Percentiles rank a stretch among this genome's conserved stretches.
Conservation (phyloP, 1,284 basidiomycete species). For the Sanghuangporus baumii region DNA sequence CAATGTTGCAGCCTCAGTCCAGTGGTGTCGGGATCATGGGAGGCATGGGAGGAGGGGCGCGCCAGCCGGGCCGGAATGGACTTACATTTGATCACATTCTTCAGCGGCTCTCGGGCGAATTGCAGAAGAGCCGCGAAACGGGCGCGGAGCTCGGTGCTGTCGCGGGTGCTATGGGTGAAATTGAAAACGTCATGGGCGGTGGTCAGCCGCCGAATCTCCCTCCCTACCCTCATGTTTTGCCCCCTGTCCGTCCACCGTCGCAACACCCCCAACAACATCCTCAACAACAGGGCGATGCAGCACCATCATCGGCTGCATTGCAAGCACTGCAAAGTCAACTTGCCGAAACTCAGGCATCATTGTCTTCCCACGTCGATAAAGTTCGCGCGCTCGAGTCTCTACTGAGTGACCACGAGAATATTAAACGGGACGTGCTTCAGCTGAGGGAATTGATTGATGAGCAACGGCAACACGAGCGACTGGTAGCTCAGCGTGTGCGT, state of each 20-base stretch:
- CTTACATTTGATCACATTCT: slow-evolving; percentile 82
- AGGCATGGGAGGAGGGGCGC: slow-evolving; percentile 65
- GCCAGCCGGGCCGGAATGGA: slow-evolving; percentile 69
- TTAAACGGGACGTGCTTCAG: slow-evolving; percentile 75
- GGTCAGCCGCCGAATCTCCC: slow-evolving; percentile 57
- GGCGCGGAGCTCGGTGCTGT: slow-evolving; percentile 84
- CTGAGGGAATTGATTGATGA: slow-evolving; percentile 70
- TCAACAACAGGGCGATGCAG: slow-evolving; percentile 20
- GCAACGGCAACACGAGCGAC: slow-evolving; percentile 28
- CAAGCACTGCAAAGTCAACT: slow-evolving; percentile 76
- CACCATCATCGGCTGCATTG: slow-evolving; percentile 37
- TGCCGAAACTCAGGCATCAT: slow-evolving; percentile 77
- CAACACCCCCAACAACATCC: slow-evolving; percentile 25
- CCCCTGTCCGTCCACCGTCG: slow-evolving; percentile 52
- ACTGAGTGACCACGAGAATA: slow-evolving; percentile 81
- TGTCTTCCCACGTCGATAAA: slow-evolving; percentile 81
- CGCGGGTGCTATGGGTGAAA: slow-evolving; percentile 81
- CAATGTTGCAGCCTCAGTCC: slow-evolving; percentile 46
- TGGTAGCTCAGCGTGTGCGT: slow-evolving; percentile 24
- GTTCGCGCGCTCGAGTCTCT: slow-evolving; percentile 79
- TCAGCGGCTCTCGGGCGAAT: slow-evolving; percentile 76
- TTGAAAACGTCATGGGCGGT: slow-evolving; percentile 89
- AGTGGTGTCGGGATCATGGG: slow-evolving; percentile 60
- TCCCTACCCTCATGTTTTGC: slow-evolving; percentile 55
- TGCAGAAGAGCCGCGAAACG: slow-evolving; percentile 92